Base-by-base conservation (phyloP, 257 asterid genomes). In the Fraxinus americana region DNA sequence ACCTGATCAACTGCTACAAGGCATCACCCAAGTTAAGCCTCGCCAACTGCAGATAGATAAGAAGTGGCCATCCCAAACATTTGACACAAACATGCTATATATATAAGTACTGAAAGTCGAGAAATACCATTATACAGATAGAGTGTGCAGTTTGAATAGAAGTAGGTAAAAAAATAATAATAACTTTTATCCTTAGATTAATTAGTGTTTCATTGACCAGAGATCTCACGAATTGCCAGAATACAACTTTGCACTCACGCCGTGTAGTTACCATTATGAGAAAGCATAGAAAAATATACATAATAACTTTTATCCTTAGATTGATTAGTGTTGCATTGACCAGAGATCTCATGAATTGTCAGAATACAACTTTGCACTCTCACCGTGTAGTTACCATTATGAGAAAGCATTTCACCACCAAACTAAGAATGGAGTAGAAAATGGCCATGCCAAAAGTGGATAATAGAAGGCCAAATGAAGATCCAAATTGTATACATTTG, bases 371-470 rank as follows among this genome's bases (percentile, higher is more conserved):
- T 63, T 63, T 10, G 32, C 16, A 25, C 7, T 63, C 17, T 27
- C 3, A 63, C 69, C 69, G n/a, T 63, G 69, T 63, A 63, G 69
- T 63, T 63, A 63, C 69, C 69, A 63, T 25, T 23, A 25, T 10
- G 34, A 27, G 7, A 27, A 25, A 63, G 35, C 8, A 63, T 27
- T 9, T 63, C 35, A 11, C 34, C 69, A 63, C 69, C 8, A 27
- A 25, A 63, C 69, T 9, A 17, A 27, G 13, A 59, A 63, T 25
- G 30, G 35, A 12, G 4, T n/a, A 14, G 36, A 63, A 63, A 63
- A 12, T 63, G 36, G 69, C 69, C 17, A 23, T 12, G 36, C 69
- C 36, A 63, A 63, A 63, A 63, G 69, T 63, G 11, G 34, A 57
- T n/a, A 7, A 57, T 19, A 57, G 65, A 63, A 63, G 35, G 16